These are phyloP conservation scores for Binderoboletus segoi DNA, from an alignment of 1,284 basidiomycete species.

Conservation along the genomic window DNA sequence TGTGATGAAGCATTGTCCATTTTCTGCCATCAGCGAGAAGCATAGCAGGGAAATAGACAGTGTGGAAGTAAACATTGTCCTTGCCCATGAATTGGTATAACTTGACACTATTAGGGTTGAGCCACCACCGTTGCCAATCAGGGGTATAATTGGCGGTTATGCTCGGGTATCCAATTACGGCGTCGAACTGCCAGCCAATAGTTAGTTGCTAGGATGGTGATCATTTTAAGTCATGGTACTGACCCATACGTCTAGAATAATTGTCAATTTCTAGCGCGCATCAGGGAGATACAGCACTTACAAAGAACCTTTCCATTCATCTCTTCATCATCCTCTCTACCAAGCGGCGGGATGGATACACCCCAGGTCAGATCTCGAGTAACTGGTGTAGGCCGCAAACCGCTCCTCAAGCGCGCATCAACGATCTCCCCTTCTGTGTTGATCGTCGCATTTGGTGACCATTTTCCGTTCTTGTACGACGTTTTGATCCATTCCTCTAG, in stretches of 20 bases:
- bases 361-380: slow-evolving; percentile 98
- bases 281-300: slow-evolving; percentile 45
- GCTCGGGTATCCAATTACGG: slow-evolving; percentile 96
- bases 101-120: slow-evolving; percentile 88
- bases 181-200: slow-evolving; percentile 77
- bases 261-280: slow-evolving; percentile 3
- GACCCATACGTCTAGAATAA: slow-evolving; percentile 78
- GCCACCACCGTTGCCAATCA: slow-evolving; percentile 98
- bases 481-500: slow-evolving; percentile 89
- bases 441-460: slow-evolving; percentile 92
- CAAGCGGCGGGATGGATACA: slow-evolving; percentile 84
- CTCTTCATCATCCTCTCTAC: slow-evolving; percentile 72
- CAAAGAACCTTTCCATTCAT: slow-evolving; percentile 97
- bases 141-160: slow-evolving; percentile 96
- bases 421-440: slow-evolving; percentile 86
- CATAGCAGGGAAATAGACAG: slow-evolving; percentile 92
- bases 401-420: slow-evolving; percentile 87
- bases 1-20: slow-evolving; percentile 95
- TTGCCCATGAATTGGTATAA: slow-evolving; percentile 99
- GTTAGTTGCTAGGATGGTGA: slow-evolving; percentile 10
- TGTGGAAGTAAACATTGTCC: slow-evolving; percentile 98
- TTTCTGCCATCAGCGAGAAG: slow-evolving; percentile 87
- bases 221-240: slow-evolving; percentile 27
- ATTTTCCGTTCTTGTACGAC: slow-evolving; percentile 82
- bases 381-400: slow-evolving; percentile 87